These are phyloP conservation scores for Xylaria sp. DNA, from an alignment of 495 filamentous ascomycete species.

Conservation along the genomic window DNA sequence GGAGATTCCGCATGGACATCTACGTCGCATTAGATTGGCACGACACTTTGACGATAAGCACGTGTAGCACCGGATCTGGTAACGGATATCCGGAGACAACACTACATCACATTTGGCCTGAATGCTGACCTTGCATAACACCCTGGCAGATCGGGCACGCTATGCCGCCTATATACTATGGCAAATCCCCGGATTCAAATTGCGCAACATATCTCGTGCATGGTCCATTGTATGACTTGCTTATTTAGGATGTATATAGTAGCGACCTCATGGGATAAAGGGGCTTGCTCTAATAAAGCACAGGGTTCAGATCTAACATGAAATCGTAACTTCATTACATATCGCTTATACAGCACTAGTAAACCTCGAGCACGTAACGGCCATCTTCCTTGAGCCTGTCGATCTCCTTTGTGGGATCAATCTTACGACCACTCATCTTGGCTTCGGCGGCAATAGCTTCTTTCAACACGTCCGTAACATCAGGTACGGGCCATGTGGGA, in stretches of 20 bases:
- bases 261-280: background rate
- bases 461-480: constrained; percentile 91
- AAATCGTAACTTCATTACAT: constrained; percentile 17
- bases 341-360: constrained; percentile 58
- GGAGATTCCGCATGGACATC: constrained; percentile 22
- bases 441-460: constrained; percentile 87
- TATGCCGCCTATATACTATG: background rate
- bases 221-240: background rate
- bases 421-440: constrained; percentile 73
- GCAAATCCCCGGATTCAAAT: background rate
- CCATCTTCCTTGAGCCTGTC: constrained; percentile 93
- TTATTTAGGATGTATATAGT: constrained; percentile 19
- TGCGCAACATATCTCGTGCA: background rate
- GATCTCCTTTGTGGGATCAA: constrained; percentile 91
- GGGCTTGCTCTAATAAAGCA: background rate
- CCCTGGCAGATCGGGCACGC: constrained; percentile 5
- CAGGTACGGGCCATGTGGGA: constrained; percentile 98
- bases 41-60: constrained; percentile 16
- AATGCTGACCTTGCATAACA: constrained; percentile 21
- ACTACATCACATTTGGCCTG: background rate
- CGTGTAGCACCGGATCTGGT: constrained; percentile 16
- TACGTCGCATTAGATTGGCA: constrained; percentile 21
- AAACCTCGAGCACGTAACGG: constrained; percentile 95
- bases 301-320: constrained; percentile 12
- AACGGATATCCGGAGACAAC: constrained; percentile 16